Percentiles rank a stretch among this genome's conserved stretches.
phyloP scores from a whole-genome alignment of 345 rosid genomes.

The Murraya paniculata region DNA sequence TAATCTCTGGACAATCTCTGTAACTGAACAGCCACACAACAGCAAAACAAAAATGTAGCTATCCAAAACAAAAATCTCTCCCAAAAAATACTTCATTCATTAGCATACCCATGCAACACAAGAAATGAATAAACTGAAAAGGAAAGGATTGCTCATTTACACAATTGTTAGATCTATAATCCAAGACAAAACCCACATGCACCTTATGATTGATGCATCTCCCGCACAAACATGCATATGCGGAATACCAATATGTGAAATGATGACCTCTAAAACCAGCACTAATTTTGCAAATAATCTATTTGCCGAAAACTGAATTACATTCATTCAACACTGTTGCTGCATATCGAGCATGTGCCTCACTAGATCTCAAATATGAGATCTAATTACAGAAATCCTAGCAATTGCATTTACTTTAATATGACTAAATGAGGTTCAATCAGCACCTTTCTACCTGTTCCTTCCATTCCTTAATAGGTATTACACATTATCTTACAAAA shows the following conservation, averaged over 20 bases:
- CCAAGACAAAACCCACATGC: neutral
- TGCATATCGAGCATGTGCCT: neutral
- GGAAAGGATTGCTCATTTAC: neutral
- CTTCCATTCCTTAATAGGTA: neutral
- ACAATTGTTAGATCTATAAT: neutral
- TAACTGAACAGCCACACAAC: neutral
- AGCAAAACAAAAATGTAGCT: neutral
- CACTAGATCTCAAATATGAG: neutral
- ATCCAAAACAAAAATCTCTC: neutral
- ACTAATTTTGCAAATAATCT: neutral
- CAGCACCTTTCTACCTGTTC: neutral
- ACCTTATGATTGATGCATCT: neutral
- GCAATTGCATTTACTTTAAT: neutral
- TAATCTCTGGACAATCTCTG: neutral
- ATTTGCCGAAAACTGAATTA: neutral
- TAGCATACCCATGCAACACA: neutral
- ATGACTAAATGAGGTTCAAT: neutral
- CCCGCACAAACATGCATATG: neutral
- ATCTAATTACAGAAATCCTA: neutral
- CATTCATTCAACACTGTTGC: neutral
- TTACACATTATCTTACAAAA: neutral
- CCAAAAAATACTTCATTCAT: neutral
- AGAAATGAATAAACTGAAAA: neutral
- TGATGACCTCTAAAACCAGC: neutral
- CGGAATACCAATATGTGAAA: neutral